These are phyloP conservation scores for Ilyonectria mors-panacis DNA, from an alignment of 2,329 filamentous ascomycete genomes.

Conservation along the genomic window DNA sequence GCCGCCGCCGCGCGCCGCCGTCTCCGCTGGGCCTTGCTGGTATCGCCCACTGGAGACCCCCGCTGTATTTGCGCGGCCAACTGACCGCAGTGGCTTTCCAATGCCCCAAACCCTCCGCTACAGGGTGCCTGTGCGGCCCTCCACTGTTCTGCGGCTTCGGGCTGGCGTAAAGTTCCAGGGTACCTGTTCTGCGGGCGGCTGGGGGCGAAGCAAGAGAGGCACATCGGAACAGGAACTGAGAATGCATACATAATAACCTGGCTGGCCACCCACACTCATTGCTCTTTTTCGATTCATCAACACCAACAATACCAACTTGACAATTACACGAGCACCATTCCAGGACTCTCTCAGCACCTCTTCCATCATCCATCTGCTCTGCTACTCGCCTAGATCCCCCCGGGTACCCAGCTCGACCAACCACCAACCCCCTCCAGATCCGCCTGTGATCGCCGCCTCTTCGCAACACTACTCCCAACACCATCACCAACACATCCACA, in stretches of 20 bases:
- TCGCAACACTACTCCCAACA: slow-evolving; percentile 12
- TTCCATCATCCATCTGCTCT: not conserved
- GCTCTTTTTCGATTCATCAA: slow-evolving; percentile 12
- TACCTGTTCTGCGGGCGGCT: slow-evolving; percentile 8
- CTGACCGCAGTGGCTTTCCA: slow-evolving; percentile 23
- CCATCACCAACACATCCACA: slow-evolving; percentile 19
- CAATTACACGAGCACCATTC: slow-evolving; percentile 15
- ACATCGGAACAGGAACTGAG: not conserved
- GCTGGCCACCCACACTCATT: slow-evolving; percentile 16
- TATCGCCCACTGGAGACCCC: slow-evolving; percentile 23
- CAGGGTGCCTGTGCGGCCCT: not conserved
- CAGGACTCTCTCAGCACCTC: not conserved
- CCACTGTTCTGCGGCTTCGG: not conserved
- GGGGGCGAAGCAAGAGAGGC: slow-evolving; percentile 27
- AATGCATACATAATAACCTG: slow-evolving; percentile 20
- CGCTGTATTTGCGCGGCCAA: slow-evolving; percentile 14
- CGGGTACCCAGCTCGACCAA: slow-evolving; percentile 16
- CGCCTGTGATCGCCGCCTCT: slow-evolving; percentile 1
- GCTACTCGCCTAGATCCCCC: slow-evolving; percentile 6
- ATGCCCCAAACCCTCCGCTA: slow-evolving; percentile 12
- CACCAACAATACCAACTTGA: slow-evolving; percentile 4
- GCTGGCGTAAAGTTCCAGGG: not conserved
- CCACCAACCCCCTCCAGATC: slow-evolving; percentile 17
- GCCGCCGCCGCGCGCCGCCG: slow-evolving; percentile 1
- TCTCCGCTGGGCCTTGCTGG: not conserved